A percentile compares a stretch with the other conserved stretches of the same genome.
Evolutionary conservation across 768 basidiomycete species (phyloP).

Genomic region (Tricholoma bakamatsutake): DNA sequence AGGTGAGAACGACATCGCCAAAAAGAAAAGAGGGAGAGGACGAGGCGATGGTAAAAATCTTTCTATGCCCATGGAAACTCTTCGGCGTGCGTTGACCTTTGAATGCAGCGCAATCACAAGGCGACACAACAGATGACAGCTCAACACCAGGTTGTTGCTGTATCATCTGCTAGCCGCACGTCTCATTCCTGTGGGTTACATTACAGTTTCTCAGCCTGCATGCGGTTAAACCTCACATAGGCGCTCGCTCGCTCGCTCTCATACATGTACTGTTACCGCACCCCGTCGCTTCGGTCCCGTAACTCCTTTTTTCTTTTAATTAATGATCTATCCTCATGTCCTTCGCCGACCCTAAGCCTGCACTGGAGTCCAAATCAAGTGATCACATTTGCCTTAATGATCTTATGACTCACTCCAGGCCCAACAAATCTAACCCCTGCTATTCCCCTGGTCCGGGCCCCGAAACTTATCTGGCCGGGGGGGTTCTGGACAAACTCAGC

Average conservation of each 20-base stretch:
- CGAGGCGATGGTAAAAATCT: conserved; percentile 24
- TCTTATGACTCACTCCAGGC: too few species aligned
- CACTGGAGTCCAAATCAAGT: too few species aligned
- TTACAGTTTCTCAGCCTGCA: background rate
- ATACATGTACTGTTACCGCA: background rate
- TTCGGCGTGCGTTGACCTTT: background rate
- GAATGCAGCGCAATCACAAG: background rate
- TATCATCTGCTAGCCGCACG: conserved; percentile 13
- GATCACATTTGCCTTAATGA: too few species aligned
- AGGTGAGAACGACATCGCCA: conserved; percentile 46
- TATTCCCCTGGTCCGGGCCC: too few species aligned
- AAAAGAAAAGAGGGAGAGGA: conserved; percentile 37
- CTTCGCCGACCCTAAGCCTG: too few species aligned
- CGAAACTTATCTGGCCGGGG: too few species aligned
- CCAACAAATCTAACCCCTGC: too few species aligned
- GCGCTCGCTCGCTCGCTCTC: too few species aligned
- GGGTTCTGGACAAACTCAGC: background rate
- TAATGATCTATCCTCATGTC: too few species aligned
- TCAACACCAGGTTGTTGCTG: conserved; percentile 15
- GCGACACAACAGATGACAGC: conserved; percentile 4
- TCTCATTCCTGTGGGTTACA: background rate
- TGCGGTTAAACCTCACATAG: background rate
- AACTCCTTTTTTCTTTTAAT: background rate
- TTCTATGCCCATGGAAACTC: background rate
- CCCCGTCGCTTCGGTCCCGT: background rate